phyloP scores from a whole-genome alignment of 1,284 basidiomycete genomes.

The Schizophyllum amplum region DNA sequence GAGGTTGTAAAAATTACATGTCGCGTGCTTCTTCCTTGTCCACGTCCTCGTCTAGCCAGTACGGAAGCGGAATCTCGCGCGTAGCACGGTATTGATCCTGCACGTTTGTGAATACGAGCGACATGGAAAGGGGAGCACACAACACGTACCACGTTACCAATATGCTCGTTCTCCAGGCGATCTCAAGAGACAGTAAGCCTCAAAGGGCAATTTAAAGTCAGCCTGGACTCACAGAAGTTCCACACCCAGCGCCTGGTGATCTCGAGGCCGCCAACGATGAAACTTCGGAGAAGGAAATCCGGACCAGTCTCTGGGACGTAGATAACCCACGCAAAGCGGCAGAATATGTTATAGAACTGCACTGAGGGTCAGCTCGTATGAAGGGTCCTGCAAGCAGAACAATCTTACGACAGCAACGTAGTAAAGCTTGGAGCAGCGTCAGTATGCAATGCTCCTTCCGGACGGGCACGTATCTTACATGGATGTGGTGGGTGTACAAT shows the following conservation, averaged over 20 bases:
- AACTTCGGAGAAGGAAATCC: constrained; percentile 49
- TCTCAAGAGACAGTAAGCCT: constrained; percentile 27
- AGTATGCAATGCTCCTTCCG: neutral
- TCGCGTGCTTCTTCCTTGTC: neutral
- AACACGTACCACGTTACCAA: constrained; percentile 52
- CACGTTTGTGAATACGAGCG: no score
- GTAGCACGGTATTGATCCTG: constrained; percentile 76
- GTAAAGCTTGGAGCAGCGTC: neutral
- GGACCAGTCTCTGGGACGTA: constrained; percentile 59
- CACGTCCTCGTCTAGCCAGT: constrained; percentile 7
- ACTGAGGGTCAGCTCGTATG: neutral
- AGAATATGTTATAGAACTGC: constrained; percentile 62
- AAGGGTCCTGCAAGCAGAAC: neutral
- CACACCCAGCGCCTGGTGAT: constrained; percentile 81
- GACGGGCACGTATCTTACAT: constrained; percentile 32
- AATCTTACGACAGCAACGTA: neutral
- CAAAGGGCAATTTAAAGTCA: neutral
- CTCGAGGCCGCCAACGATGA: constrained; percentile 69
- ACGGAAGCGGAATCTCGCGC: constrained; percentile 11
- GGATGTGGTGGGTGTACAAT: constrained; percentile 53
- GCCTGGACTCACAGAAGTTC: constrained; percentile 69
- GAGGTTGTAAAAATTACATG: neutral
- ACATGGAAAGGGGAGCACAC: no score
- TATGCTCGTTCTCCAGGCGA: constrained; percentile 81
- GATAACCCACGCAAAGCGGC: constrained; percentile 79